phyloP scores from a whole-genome alignment of 371 early-diverging fungal genomes.

The Chytridium lagenaria region DNA sequence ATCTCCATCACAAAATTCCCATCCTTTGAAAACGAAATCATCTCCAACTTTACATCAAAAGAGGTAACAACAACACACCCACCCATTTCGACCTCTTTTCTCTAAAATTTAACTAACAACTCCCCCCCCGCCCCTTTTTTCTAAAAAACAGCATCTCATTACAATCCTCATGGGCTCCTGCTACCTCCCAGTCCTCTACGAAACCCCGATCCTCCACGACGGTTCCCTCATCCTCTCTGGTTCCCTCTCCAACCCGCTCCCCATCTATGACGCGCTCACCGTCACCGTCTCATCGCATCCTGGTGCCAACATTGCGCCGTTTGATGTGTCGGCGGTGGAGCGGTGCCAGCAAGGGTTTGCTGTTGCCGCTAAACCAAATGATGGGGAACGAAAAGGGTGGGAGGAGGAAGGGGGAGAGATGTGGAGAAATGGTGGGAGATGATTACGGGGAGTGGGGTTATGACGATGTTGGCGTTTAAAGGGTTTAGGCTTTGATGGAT shows the following conservation, averaged over 20 bases:
- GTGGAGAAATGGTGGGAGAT: constrained; percentile 5
- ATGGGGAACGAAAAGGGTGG: background rate
- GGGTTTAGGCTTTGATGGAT: background rate
- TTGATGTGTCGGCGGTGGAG: background rate
- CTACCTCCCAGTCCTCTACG: constrained; percentile 33
- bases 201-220: constrained; percentile 18
- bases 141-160: constrained; percentile 16
- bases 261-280: constrained; percentile 31
- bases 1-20: constrained; percentile 28
- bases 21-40: constrained; percentile 23
- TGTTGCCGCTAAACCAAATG: background rate
- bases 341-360: background rate
- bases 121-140: background rate
- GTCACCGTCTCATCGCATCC: constrained; percentile 33
- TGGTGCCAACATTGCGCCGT: constrained; percentile 30
- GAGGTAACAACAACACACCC: too few species aligned
- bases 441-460: constrained; percentile 5
- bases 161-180: constrained; percentile 30
- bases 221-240: constrained; percentile 22
- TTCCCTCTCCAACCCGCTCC: constrained; percentile 29
- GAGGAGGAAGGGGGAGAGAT: constrained; percentile 2
- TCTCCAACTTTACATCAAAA: constrained; percentile 12
- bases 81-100: too few species aligned
- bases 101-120: background rate
- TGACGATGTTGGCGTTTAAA: constrained; percentile 12